Percentiles rank a stretch among this genome's conserved stretches.
These are phyloP conservation scores for Styphnolobium japonicum DNA, from an alignment of 306 rosid genomes.

Conservation along the genomic window DNA sequence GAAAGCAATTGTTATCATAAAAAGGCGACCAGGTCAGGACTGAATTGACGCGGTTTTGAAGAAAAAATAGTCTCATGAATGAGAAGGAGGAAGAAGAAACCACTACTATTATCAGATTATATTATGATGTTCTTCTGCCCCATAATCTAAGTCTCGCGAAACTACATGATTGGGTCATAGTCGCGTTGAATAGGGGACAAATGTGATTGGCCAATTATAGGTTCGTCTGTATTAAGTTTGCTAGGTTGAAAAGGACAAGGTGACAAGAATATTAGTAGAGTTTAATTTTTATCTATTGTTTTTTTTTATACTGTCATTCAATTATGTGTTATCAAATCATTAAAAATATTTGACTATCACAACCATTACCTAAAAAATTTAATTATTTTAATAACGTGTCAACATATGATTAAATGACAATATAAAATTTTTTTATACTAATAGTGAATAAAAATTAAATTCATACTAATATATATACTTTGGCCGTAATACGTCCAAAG, in stretches of 20 bases:
- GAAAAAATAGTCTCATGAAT: not conserved
- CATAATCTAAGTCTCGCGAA: not conserved
- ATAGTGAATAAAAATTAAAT: no score
- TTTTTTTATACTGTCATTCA: no score
- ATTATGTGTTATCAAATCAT: no score
- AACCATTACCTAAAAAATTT: no score
- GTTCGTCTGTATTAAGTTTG: not conserved
- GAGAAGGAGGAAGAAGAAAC: not conserved
- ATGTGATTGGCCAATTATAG: not conserved
- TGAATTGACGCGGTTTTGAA: slow-evolving; percentile 19
- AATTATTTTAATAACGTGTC: no score
- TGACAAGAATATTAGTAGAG: not conserved
- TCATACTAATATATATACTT: not conserved
- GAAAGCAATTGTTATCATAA: not conserved
- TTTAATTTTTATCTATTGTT: no score
- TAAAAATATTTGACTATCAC: no score
- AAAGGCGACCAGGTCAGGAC: slow-evolving; percentile 8
- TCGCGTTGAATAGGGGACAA: not conserved
- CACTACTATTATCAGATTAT: not conserved
- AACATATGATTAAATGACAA: no score
- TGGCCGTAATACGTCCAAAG: not conserved
- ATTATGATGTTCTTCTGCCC: not conserved
- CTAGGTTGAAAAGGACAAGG: not conserved
- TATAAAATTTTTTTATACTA: no score
- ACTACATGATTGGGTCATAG: not conserved